Evolutionary conservation across 2,329 filamentous ascomycete species (phyloP), one percentile per base, ranked within the genome.

Genomic region (Raffaelea ambrosiae): DNA sequence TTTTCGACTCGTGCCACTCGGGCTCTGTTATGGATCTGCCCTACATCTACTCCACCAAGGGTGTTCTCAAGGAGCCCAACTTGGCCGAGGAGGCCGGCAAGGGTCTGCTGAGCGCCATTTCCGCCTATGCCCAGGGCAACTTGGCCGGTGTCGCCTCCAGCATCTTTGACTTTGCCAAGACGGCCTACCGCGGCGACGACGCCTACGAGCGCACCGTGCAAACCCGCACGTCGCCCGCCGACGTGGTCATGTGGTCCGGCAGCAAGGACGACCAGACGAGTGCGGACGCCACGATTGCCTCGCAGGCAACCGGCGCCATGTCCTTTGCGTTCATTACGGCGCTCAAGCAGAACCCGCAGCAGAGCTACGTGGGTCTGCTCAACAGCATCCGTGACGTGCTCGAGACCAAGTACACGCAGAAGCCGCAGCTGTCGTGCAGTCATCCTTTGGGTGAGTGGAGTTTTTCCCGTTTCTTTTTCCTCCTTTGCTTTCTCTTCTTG

Each of bases 161-260:
- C 41, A 78, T 93, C n/a, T 81, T 91, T 63, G 81, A 81, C 41
- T 79, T 97, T 60, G 81, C 94, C 67, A 96, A 96, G 73, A 86
- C 89, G 62, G 89, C 88, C 18, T 85, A 87, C 20, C 78, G 71
- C 51, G 90, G 90, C 55, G 69, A 68, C 44, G 83, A 93, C 56
- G 80, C 84, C 33, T 83, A 84, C 18, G 77, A 94, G 67, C 83
- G 81, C 63, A 87, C 90, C 53, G 75, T 88, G 62, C 78, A 85
- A 55, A 97, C 91, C 39, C 94, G 94, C 71, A 97, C 93, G 16
- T 93, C 86, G 47, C 84, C 90, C 1, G 93, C 93, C 38, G 93
- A 98, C 66, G 93, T 98, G 29, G 81, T 98, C 63, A 95, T 96
- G 87, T 95, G 90, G 86, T 95, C 88, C 52, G 93, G 93, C 49